Percentiles rank a stretch among this genome's conserved stretches.
phyloP scores from a whole-genome alignment of 257 asterid species.

The Nicotiana knightiana region DNA sequence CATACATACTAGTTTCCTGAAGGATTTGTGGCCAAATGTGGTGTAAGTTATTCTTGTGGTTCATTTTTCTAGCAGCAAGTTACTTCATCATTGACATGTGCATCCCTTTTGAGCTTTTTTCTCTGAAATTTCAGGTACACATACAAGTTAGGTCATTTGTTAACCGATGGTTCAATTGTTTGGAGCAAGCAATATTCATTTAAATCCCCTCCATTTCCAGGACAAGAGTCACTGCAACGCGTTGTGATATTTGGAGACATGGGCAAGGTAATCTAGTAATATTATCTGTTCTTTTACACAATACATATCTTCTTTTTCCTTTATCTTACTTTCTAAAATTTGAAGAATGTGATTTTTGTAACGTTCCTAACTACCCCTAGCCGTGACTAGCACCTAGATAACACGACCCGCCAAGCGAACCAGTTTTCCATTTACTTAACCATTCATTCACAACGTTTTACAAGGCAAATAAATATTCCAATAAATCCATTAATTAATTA shows the following conservation, averaged over 20 bases:
- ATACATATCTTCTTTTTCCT: too few relatives aligned
- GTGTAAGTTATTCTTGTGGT: constrained; percentile 30
- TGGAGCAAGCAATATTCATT: constrained; percentile 71
- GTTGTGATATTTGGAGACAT: constrained; percentile 79
- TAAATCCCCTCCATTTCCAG: constrained; percentile 70
- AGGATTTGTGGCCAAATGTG: constrained; percentile 72
- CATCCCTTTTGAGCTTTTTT: too few relatives aligned
- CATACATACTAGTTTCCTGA: constrained; percentile 79
- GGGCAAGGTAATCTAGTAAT: constrained; percentile 58
- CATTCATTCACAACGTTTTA: too few relatives aligned
- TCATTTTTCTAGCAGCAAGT: not conserved
- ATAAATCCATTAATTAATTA: too few relatives aligned
- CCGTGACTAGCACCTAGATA: too few relatives aligned
- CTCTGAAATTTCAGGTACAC: constrained; percentile 40
- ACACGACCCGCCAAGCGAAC: too few relatives aligned
- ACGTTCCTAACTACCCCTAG: too few relatives aligned
- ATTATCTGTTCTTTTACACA: too few relatives aligned
- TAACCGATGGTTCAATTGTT: constrained; percentile 46
- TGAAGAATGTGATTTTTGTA: too few relatives aligned
- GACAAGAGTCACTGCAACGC: constrained; percentile 77
- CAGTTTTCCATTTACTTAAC: too few relatives aligned
- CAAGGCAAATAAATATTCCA: too few relatives aligned
- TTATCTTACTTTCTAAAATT: too few relatives aligned
- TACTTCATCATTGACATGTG: not conserved
- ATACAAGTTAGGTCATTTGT: constrained; percentile 59